Evolutionary conservation across 495 filamentous ascomycete genomes (phyloP).

Genomic region (Penicillium ucsense): DNA sequence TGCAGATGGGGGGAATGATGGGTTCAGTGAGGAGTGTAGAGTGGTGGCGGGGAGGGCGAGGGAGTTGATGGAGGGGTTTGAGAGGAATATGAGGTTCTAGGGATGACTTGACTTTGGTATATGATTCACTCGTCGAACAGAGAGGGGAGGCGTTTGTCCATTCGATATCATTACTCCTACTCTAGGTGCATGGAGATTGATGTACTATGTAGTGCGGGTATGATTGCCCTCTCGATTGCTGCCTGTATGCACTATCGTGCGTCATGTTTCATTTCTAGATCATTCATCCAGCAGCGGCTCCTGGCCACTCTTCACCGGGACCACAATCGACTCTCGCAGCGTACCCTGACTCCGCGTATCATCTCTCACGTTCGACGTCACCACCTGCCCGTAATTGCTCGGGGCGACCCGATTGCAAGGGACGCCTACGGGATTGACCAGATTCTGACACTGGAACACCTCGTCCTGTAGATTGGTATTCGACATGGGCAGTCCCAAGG

Average conservation of each 20-base stretch:
- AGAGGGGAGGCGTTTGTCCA: no score
- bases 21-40: neutral
- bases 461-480: constrained; percentile 14
- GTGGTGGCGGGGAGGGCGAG: neutral
- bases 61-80: constrained; percentile 1
- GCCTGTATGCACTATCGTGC: no score
- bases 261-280: neutral
- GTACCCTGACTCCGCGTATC: neutral
- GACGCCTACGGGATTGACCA: constrained; percentile 10
- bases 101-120: neutral
- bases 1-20: no score
- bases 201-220: no score
- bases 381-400: constrained; percentile 13
- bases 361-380: constrained; percentile 11
- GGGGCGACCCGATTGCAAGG: constrained; percentile 18
- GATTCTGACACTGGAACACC: constrained; percentile 18
- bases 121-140: neutral
- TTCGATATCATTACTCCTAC: no score
- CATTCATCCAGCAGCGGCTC: neutral
- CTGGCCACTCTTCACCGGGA: neutral
- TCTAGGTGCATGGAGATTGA: neutral
- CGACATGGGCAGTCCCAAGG: constrained; percentile 13
- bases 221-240: no score
- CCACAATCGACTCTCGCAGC: neutral
- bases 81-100: constrained; percentile 1